Evolutionary conservation across 139 green algal species (phyloP).

Genomic region (Parachlorella kessleri): DNA sequence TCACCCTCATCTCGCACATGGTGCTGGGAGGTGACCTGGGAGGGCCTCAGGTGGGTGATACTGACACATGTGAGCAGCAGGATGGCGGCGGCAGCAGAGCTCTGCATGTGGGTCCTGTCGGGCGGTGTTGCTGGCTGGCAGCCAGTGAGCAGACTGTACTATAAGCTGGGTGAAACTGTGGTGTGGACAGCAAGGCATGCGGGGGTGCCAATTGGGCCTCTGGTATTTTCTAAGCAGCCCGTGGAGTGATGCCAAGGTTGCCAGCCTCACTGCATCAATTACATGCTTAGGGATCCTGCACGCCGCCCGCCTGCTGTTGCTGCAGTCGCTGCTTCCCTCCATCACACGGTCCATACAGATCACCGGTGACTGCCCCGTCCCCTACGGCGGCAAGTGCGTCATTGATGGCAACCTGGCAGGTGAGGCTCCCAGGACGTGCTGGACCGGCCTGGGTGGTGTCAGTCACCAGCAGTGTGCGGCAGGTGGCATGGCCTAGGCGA

Average conservation of each 20-base stretch:
- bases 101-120: too few relatives aligned
- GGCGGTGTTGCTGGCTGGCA: not conserved
- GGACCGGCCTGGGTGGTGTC: not conserved
- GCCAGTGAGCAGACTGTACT: too few relatives aligned
- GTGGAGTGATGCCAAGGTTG: too few relatives aligned
- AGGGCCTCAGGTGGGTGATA: not conserved
- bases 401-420: constrained; percentile 25
- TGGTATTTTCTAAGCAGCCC: too few relatives aligned
- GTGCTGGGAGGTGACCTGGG: not conserved
- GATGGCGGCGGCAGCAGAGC: too few relatives aligned
- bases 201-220: too few relatives aligned
- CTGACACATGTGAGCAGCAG: too few relatives aligned
- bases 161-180: too few relatives aligned
- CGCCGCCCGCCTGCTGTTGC: not conserved
- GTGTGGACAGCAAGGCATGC: too few relatives aligned
- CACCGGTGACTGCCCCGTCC: constrained; percentile 28
- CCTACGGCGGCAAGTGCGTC: constrained; percentile 34
- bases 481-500: not conserved
- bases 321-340: constrained; percentile 32
- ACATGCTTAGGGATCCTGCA: not conserved
- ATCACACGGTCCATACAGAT: constrained; percentile 31
- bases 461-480: not conserved
- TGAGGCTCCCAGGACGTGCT: too few relatives aligned
- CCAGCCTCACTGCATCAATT: not conserved
- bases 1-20: not conserved